Base-by-base conservation (phyloP, 1,284 basidiomycete species). In the Sporisorium sorghi region DNA sequence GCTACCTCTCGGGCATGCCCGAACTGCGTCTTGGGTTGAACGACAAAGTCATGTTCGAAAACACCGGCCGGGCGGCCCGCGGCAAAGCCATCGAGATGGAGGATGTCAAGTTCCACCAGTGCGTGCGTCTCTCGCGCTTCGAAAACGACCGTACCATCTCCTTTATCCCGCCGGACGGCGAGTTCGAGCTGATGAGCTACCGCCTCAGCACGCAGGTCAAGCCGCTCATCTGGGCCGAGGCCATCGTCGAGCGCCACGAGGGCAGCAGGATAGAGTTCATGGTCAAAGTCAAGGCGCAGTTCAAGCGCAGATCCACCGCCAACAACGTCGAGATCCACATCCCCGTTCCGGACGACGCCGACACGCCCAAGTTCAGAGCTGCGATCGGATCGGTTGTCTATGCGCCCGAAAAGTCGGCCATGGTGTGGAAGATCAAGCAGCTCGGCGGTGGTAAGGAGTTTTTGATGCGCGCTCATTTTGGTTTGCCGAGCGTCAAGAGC, bases 31-130 rank as follows among this genome's bases (percentile, higher is more conserved):
- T 99, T 32, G 97, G 97, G 0, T 87, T 99, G 61, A 99, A 99
- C 86, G 97, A 99, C 87, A 99, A 99, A 86, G 95, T 98, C 85
- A 98, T 98, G 95, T 97, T 99, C 80, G 96, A 99, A 86, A 93
- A 89, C 78, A 99, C 95, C 3, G 96, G 97, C 12, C 88, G 96
- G 80, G 93, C 94, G 28, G 91, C 96, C 2, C 90, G 96, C 21
- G 97, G 97, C 7, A 99, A 99, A 86, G 91, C 95, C 4, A 97
- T 99, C 82, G 97, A 99, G 86, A 97, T 99, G 93, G 97, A 99
- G 85, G 97, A 99, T 83, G 94, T 98, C 86, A 98, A 97, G 85
- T 99, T 99, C 87, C 97, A 99, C 85, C 97, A 99, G 88, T 99
- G 97, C 84, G 97, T 99, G 15, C 92, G 97, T n/a, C 88, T 99